phyloP scores from a whole-genome alignment of 75 land plant species.

The Pinus taeda region DNA sequence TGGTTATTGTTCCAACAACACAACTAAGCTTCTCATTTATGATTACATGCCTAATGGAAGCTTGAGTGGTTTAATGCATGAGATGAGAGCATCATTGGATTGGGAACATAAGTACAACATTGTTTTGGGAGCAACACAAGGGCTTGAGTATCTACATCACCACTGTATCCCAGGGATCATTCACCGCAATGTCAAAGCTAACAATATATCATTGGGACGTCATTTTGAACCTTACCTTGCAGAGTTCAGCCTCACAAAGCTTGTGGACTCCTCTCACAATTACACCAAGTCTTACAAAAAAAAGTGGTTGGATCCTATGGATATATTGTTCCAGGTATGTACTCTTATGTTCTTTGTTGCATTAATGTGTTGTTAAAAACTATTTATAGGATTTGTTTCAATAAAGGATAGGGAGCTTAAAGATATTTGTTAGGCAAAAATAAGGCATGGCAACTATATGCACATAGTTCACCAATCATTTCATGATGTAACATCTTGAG shows the following conservation, averaged over 20 bases:
- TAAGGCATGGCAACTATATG: neutral
- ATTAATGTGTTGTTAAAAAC: too few species aligned
- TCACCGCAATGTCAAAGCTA: neutral
- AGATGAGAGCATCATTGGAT: slow-evolving; percentile 36
- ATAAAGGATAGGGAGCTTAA: too few species aligned
- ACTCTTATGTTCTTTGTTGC: too few species aligned
- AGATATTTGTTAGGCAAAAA: neutral
- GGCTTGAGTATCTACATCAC: slow-evolving; percentile 47
- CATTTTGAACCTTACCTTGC: slow-evolving; percentile 47
- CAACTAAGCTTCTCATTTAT: too few species aligned
- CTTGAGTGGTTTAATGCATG: slow-evolving; percentile 36
- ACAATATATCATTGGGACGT: too few species aligned
- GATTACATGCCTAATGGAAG: too few species aligned
- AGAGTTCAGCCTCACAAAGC: slow-evolving; percentile 84
- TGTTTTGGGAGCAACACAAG: too few species aligned
- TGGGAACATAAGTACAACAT: slow-evolving; percentile 69
- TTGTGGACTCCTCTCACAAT: slow-evolving; percentile 27
- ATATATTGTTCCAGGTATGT: slow-evolving; percentile 75
- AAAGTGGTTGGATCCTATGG: slow-evolving; percentile 82
- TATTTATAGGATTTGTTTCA: too few species aligned
- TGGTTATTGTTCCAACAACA: too few species aligned
- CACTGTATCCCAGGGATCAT: slow-evolving; percentile 69
- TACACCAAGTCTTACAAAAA: slow-evolving; percentile 26
- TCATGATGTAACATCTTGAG: too few species aligned
- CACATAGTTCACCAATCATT: too few species aligned